Base-by-base conservation (phyloP, 176 grass and related monocot genomes). In the Aegilops speltoides region DNA sequence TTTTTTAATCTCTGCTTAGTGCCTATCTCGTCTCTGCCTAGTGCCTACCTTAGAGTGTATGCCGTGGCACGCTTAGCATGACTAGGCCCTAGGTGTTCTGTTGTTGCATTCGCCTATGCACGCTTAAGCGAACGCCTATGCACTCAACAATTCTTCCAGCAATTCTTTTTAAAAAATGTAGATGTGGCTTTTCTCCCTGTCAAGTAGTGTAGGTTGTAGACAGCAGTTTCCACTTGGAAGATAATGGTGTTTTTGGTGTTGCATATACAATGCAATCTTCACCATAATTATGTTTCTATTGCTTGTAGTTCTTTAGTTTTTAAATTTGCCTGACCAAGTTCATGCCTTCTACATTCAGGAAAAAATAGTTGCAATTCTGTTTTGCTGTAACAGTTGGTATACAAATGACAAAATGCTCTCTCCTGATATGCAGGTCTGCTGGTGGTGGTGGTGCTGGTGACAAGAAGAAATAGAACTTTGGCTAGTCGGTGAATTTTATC, bases 381-480 rank as follows among this genome's bases (percentile, higher is more conserved):
- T 72, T 72, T 24, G 69, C 69, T 14, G 69, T 3, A 71, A 23
- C n/a, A 6, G 36, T 73, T 31, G 25, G 22, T 73, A 43, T 73
- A 43, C 25, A 43, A 43, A 14, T 0, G 11, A 25, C 22, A 43
- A 12, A 73, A 25, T 24, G 10, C 24, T 73, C 12, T 73, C n/a
- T 8, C 38, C 0, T 73, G 70, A 1, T 16, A 73, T 73, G 72
- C 72, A 75, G 72, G 72, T 75, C 72, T 50, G 72, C 72, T 75
- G 72, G 23, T 19, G 72, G 71, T 73, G 70, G 71, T 75, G 72
- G 50, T 54, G 50, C 72, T 75, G 72, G 37, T 75, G 72, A 75
- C 72, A 75, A 75, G 72, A 75, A 75, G 72, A 75, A 75, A n/a
- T 72, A 72, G 68, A 24, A 7, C 5, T 23, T 23, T 72, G 4